Evolutionary conservation across 352 stramenopile genomes (phyloP).

Genomic region (Bremia lactucae): DNA sequence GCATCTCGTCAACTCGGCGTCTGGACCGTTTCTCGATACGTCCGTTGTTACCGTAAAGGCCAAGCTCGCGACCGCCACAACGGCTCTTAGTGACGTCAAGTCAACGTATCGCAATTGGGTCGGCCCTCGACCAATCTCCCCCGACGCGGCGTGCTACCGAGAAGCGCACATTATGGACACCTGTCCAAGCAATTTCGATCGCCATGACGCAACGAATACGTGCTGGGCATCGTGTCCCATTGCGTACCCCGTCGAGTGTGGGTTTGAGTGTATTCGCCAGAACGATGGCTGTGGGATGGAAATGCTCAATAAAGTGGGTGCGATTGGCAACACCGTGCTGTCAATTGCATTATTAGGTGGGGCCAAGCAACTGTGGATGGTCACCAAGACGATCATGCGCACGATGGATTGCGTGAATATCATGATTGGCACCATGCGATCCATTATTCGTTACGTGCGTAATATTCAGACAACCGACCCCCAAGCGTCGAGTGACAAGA

Average conservation of each 20-base stretch:
- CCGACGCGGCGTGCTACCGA: slow-evolving; percentile 38
- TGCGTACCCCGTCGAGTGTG: slow-evolving; percentile 47
- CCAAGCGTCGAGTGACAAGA: slow-evolving; percentile 32
- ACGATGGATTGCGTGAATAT: slow-evolving; percentile 39
- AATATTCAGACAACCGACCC: slow-evolving; percentile 26
- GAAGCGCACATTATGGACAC: slow-evolving; percentile 28
- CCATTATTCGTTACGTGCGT: slow-evolving; percentile 21
- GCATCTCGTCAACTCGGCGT: slow-evolving; percentile 3
- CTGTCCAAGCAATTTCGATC: slow-evolving; percentile 29
- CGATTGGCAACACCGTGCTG: slow-evolving; percentile 23
- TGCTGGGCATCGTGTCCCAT: slow-evolving; percentile 47
- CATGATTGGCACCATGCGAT: slow-evolving; percentile 22
- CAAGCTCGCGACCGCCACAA: slow-evolving; percentile 1
- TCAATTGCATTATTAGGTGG: slow-evolving; percentile 20
- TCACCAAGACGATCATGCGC: slow-evolving; percentile 21
- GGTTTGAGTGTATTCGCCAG: slow-evolving; percentile 44
- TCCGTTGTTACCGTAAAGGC: slow-evolving; percentile 5
- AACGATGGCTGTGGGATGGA: slow-evolving; percentile 39
- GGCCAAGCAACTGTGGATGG: slow-evolving; percentile 15
- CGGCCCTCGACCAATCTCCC: slow-evolving; percentile 10
- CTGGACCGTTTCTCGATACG: slow-evolving; percentile 10
- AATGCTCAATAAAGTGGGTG: slow-evolving; percentile 23
- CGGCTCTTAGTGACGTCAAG: slow-evolving; percentile 9
- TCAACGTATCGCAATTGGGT: slow-evolving; percentile 29
- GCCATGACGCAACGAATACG: slow-evolving; percentile 24